These are phyloP conservation scores for Sugiyamaella grinbergsii DNA, from an alignment of 1,139 yeast species.

Conservation along the genomic window DNA sequence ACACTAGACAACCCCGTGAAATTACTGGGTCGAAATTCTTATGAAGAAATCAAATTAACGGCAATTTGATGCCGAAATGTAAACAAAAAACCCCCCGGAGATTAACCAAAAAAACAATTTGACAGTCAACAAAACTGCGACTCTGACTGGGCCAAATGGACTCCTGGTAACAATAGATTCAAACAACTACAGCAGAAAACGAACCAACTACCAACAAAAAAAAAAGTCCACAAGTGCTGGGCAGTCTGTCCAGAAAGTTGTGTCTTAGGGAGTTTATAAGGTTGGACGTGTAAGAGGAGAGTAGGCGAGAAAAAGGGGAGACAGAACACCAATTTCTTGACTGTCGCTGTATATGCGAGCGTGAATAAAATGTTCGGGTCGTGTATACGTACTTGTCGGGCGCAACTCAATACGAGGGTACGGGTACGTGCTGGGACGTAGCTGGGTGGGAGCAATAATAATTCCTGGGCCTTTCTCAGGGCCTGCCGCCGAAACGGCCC, in stretches of 20 bases:
- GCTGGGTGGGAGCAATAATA: too few species aligned
- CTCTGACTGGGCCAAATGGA: too few species aligned
- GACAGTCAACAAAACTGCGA: too few species aligned
- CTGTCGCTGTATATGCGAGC: too few species aligned
- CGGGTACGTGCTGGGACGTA: neutral
- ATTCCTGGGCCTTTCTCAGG: too few species aligned
- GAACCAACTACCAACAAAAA: neutral
- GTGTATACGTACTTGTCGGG: constrained; percentile 8
- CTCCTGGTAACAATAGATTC: too few species aligned
- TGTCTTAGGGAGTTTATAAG: constrained; percentile 7
- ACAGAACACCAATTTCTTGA: neutral
- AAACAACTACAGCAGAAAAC: constrained; percentile 3
- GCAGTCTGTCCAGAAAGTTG: neutral
- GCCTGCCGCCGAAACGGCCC: too few species aligned
- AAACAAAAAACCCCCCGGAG: too few species aligned
- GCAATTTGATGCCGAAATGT: neutral
- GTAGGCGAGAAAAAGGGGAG: constrained; percentile 14
- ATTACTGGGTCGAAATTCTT: too few species aligned
- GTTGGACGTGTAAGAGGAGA: constrained; percentile 16
- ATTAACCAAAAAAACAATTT: too few species aligned
- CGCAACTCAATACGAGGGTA: neutral
- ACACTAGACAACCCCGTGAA: too few species aligned
- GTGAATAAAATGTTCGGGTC: neutral
- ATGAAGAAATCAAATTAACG: neutral
- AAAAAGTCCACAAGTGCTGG: neutral